A percentile compares a stretch with the other conserved stretches of the same genome.
These are phyloP conservation scores for Pestalotiopsis sp. DNA, from an alignment of 2,329 filamentous ascomycete species.

Conservation along the genomic window DNA sequence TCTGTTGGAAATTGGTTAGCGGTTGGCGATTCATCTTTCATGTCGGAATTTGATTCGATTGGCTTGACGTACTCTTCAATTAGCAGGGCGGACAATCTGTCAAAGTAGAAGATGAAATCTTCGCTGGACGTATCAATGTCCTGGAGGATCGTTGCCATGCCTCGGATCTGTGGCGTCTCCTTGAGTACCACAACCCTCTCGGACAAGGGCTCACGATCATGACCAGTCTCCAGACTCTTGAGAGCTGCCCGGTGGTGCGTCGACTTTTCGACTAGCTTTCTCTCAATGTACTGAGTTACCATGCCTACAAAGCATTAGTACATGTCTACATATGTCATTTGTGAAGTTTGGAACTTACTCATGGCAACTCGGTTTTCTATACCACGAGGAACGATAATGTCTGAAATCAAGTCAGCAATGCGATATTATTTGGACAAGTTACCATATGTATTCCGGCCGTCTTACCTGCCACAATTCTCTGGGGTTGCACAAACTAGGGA, in stretches of 20 bases:
- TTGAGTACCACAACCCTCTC: conserved; percentile 74
- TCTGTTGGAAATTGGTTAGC: conserved; percentile 41
- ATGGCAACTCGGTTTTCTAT: conserved; percentile 96
- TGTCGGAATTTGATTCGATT: no score
- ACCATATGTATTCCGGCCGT: conserved; percentile 6
- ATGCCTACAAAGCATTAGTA: conserved; percentile 60
- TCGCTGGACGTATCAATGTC: conserved; percentile 78
- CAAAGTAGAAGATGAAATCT: conserved; percentile 98
- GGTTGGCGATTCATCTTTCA: background rate
- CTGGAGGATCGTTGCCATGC: conserved; percentile 90
- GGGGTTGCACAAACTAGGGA: conserved; percentile 81
- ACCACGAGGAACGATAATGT: conserved; percentile 92
- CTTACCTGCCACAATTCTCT: conserved; percentile 79
- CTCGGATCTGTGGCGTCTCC: conserved; percentile 78
- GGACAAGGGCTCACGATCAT: conserved; percentile 73
- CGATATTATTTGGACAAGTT: background rate
- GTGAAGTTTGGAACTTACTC: conserved; percentile 46
- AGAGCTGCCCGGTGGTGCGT: conserved; percentile 79
- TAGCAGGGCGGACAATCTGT: conserved; percentile 81
- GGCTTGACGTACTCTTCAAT: conserved; percentile 67
- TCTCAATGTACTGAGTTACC: conserved; percentile 91
- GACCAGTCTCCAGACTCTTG: conserved; percentile 72
- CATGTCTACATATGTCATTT: conserved; percentile 12
- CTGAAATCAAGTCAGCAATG: conserved; percentile 39
- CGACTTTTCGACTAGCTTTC: conserved; percentile 85